Conservation (phyloP, 2,329 filamentous ascomycete genomes). For the Aureobasidium melanogenum region DNA sequence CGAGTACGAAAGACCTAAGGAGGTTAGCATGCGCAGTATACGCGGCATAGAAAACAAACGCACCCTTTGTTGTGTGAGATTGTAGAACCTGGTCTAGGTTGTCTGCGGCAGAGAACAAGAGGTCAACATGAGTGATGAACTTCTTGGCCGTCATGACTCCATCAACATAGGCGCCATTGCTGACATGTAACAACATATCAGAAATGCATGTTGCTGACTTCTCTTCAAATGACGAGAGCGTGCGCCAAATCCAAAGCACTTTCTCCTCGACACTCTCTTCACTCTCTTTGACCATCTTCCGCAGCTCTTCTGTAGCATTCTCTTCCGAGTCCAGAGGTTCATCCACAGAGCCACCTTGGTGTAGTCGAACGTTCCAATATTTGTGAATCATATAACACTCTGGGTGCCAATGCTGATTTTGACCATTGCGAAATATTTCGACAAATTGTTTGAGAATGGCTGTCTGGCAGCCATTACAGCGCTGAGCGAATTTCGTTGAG, state of each 20-base stretch:
- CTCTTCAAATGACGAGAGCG: conserved; percentile 92
- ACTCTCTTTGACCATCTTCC: conserved; percentile 67
- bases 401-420: conserved; percentile 98
- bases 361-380: conserved; percentile 93
- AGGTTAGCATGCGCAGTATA: conserved; percentile 15
- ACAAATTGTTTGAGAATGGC: conserved; percentile 98
- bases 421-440: conserved; percentile 94
- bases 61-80: conserved; percentile 65
- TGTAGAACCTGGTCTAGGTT: conserved; percentile 68
- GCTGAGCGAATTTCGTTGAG: conserved; percentile 91
- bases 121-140: conserved; percentile 93
- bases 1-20: conserved; percentile 65
- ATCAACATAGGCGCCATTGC: conserved; percentile 92
- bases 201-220: conserved; percentile 97
- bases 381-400: conserved; percentile 99
- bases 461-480: conserved; percentile 93
- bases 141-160: conserved; percentile 90
- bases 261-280: conserved; percentile 97
- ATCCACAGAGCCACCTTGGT: conserved; percentile 19
- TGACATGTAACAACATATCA: conserved; percentile 97
- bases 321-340: conserved; percentile 29
- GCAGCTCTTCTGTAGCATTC: conserved; percentile 57
- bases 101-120: conserved; percentile 83
- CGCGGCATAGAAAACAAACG: conserved; percentile 22
- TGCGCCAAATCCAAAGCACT: conserved; percentile 97